These are phyloP conservation scores for Penicillium janthinellum DNA, from an alignment of 2,329 filamentous ascomycete genomes.

Conservation along the genomic window DNA sequence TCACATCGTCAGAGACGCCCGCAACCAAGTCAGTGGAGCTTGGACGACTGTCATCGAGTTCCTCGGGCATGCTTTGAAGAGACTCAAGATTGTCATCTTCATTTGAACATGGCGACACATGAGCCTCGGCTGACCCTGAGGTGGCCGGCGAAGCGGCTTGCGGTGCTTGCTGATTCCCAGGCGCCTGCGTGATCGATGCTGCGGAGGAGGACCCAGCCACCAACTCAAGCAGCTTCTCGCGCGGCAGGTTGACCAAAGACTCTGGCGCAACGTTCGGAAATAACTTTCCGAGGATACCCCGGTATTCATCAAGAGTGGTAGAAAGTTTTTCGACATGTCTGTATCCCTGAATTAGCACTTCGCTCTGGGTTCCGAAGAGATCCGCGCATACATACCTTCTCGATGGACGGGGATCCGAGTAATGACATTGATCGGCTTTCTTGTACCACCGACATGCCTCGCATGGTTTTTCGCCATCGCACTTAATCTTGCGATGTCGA, in stretches of 20 bases:
- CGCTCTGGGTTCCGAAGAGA: constrained; percentile 7
- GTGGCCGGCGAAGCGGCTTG: constrained; percentile 47
- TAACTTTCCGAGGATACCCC: constrained; percentile 62
- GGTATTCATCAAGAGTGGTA: constrained; percentile 67
- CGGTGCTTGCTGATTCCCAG: constrained; percentile 24
- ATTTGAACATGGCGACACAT: constrained; percentile 43
- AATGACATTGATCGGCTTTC: constrained; percentile 75
- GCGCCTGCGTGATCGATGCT: constrained; percentile 17
- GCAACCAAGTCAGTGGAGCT: constrained; percentile 58
- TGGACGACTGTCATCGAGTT: constrained; percentile 49
- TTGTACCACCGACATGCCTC: constrained; percentile 81
- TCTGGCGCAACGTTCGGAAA: constrained; percentile 62
- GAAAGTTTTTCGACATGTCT: constrained; percentile 60
- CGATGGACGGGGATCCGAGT: constrained; percentile 79
- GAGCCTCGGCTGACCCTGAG: constrained; percentile 50
- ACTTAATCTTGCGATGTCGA: constrained; percentile 79
- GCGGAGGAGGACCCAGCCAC: constrained; percentile 37
- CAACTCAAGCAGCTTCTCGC: constrained; percentile 62
- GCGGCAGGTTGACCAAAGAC: constrained; percentile 55
- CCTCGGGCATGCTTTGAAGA: constrained; percentile 74
- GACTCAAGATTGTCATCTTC: constrained; percentile 59
- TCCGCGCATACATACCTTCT: constrained; percentile 62
- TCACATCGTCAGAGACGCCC: constrained; percentile 70
- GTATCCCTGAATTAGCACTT: constrained; percentile 13
- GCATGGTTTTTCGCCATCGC: constrained; percentile 78